Evolutionary conservation across 2,329 filamentous ascomycete species (phyloP), one percentile per base, ranked within the genome.

Genomic region (Colletotrichum sp.): DNA sequence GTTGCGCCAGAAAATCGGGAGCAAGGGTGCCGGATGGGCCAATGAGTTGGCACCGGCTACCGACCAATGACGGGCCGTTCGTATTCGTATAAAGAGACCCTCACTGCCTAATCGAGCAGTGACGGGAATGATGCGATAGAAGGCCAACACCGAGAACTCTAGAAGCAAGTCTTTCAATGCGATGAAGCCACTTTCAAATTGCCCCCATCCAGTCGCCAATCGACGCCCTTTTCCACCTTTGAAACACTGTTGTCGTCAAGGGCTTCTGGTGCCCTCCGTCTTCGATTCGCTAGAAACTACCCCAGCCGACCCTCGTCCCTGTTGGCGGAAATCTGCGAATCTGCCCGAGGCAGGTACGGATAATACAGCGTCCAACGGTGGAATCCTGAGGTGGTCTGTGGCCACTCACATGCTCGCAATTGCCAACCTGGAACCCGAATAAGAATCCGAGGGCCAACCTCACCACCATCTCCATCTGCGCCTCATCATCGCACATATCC

Each of bases 71-170:
- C 60, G 26, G 32, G 28, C 34, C 32, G 24, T 71, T 77, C 76
- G 76, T 78, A 77, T 78, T 78, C 76, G 76, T 75, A 72, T 78
- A 30, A 8, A 10, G 9, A 26, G 52, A 71, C 74, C 58, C 61
- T 66, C 66, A 26, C 28, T 75, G 66, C 71, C 74, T 56, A 76
- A 66, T 67, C 62, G 21, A 71, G 74, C 21, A 62, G 38, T 76
- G 55, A 66, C 48, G 30, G 55, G 65, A 66, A 76, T 76, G 74
- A 75, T 75, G 71, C 74, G 74, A 76, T 71, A 55, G 48, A 58
- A 60, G 70, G 34, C 55, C 70, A 68, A 68, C 34, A 66, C 55
- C 26, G 32, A 18, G 65, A 60, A 21, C 18, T 60, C 32, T 30
- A 21, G 70, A 73, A 76, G 65, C 73, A 70, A 73, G 32, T n/a